These are phyloP conservation scores for Nemania diffusa DNA, from an alignment of 2,329 filamentous ascomycete species.

Conservation along the genomic window DNA sequence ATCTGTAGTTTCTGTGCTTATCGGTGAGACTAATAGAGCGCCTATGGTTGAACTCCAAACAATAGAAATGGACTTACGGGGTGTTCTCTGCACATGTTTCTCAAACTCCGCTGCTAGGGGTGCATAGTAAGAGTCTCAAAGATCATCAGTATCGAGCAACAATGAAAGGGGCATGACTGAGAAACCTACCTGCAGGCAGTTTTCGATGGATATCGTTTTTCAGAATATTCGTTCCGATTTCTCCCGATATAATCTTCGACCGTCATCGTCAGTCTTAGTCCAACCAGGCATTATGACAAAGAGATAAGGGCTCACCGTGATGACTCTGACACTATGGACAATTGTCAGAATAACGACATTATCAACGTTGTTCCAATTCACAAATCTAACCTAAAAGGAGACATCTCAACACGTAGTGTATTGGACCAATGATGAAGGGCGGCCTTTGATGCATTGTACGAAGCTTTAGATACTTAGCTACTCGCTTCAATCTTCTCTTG, in stretches of 20 bases:
- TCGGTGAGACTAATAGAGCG: neutral
- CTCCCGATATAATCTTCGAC: slow-evolving; percentile 46
- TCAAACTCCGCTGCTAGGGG: slow-evolving; percentile 38
- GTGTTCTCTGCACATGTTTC: slow-evolving; percentile 38
- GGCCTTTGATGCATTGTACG: slow-evolving; percentile 46
- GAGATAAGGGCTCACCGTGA: slow-evolving; percentile 26
- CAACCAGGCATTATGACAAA: neutral
- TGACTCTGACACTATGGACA: slow-evolving; percentile 35
- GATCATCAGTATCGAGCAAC: neutral
- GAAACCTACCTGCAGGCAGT: slow-evolving; percentile 37
- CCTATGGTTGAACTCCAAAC: neutral
- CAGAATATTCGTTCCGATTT: slow-evolving; percentile 46
- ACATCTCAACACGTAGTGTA: slow-evolving; percentile 41
- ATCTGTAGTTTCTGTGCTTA: slow-evolving; percentile 24
- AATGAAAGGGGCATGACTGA: neutral
- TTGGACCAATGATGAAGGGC: slow-evolving; percentile 42
- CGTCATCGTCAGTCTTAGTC: neutral
- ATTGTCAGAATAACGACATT: too few relatives aligned
- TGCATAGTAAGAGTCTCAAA: slow-evolving; percentile 33
- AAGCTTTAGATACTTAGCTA: slow-evolving; percentile 28
- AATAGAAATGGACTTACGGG: slow-evolving; percentile 28
- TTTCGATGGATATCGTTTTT: slow-evolving; percentile 36
- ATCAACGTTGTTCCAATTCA: too few relatives aligned
- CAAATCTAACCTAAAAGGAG: neutral
- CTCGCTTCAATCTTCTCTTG: neutral